Evolutionary conservation across 352 stramenopile genomes (phyloP), one percentile per base, ranked within the genome.

Genomic region (Thalassiosira mediterranea): DNA sequence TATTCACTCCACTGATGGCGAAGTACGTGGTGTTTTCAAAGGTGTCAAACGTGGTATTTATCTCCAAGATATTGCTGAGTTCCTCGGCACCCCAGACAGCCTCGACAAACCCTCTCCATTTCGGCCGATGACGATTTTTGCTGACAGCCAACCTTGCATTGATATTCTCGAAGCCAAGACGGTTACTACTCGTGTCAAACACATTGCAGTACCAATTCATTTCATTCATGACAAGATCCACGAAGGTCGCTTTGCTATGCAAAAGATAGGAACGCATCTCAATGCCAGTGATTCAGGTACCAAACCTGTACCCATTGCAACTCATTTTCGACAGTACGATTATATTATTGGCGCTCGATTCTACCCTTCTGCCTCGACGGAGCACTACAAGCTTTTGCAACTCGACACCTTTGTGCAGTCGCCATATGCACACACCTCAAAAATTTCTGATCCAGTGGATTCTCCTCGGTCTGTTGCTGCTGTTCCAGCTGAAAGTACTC

Each of bases 211-310:
- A 11, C 42, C 29, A 5, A 10, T 63, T 5, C 15, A 51, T 59
- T 60, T 31, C 60, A 67, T 53, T 23, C 44, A 53, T 23, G 44
- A 57, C 42, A 7, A 42, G n/a, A 59, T 59, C 32, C 5, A 7
- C 15, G 19, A 25, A 28, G 7, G 15, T 32, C 49, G 28, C 4
- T 31, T 72, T 29, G 51, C 31, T 10, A 26, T 72, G 1, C 7
- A 42, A 8, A 52, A 63, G 4, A 72, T 72, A 17, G 32, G 25
- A 19, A 63, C 32, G 11, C 19, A 31, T 26, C 47, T 72, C 48
- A 63, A 72, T 28, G 1, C 48, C 1, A 49, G 48, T 31, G 63
- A 72, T 34, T 64, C 51, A 4, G 63, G 63, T 29, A 72, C 63
- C 4, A 72, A 72, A 37, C 38, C 48, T 10, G 54, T 42, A n/a